Base-by-base conservation (phyloP, 179 eudicot genomes). In the Gypsophila paniculata region DNA sequence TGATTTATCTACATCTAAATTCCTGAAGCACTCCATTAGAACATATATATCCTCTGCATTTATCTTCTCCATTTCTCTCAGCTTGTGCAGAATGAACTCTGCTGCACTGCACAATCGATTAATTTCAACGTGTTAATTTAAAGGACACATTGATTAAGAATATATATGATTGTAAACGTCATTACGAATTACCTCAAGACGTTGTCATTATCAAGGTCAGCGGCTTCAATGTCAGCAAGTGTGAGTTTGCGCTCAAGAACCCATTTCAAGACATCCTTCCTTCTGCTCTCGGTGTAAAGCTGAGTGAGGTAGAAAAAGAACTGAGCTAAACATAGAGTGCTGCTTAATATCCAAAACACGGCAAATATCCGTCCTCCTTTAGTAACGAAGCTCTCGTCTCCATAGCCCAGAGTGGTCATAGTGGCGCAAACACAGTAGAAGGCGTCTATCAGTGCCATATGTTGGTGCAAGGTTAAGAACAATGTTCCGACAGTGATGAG, bases 351-450 rank as follows among this genome's bases (percentile, higher is more conserved):
- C 95, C 96, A 93, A 72, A 91, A 84, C 23, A 91, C 76, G 21
- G 91, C 98, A 74, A 93, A 93, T 44, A 86, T 67, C 0, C 96
- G 84, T 2, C 96, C 96, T 5, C 82, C 85, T 74, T 70, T 67
- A 0, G 96, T 89, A 17, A 85, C 87, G 80, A 90, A 90, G 82
- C 95, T 92, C 74, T 87, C 83, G 61, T 92, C 98, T 19, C 95
- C 98, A 48, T 92, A 92, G 3, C 98, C 98, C 29, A 90, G 84
- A 13, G 96, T 87, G 4, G 96, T 88, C 52, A 92, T 79, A 2
- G 96, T 88, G 4, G 92, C 84, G 74, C 96, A 92, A 64, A 90
- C 91, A 70, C 98, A 92, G 65, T 92, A 92, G 38, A 92, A 86
- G 1, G 96, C 94, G 73, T 92, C 96, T 15, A 89, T 74, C 11